A percentile compares a stretch with the other conserved stretches of the same genome.
Conservation (phyloP, 83 land plant genomes). For the Picea mariana region DNA sequence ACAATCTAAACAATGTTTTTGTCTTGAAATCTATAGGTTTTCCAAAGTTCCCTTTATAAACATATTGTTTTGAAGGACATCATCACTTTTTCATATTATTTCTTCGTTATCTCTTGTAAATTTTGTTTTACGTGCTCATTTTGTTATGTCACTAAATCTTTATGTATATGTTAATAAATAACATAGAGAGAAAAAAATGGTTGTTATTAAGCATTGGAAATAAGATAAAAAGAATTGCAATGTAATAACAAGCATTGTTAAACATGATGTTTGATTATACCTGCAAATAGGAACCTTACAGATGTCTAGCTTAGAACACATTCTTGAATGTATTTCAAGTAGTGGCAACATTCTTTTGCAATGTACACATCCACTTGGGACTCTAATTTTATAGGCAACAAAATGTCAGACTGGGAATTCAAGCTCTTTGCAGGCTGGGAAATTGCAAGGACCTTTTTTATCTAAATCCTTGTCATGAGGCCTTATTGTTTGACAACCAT, state of each 20-base stretch:
- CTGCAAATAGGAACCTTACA: slow-evolving; percentile 97
- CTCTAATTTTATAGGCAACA: slow-evolving; percentile 65
- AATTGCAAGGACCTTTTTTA: slow-evolving; percentile 54
- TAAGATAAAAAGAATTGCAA: neutral
- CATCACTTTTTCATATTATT: too few species aligned
- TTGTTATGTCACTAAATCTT: too few species aligned
- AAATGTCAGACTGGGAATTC: slow-evolving; percentile 89
- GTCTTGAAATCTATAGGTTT: too few species aligned
- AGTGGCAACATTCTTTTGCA: slow-evolving; percentile 99
- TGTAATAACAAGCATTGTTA: neutral
- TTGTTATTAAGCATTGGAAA: too few species aligned
- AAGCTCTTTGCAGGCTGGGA: slow-evolving; percentile 85
- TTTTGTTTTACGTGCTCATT: too few species aligned
- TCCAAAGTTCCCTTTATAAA: too few species aligned
- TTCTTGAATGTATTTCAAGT: slow-evolving; percentile 83
- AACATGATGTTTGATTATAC: slow-evolving; percentile 29
- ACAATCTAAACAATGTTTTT: too few species aligned
- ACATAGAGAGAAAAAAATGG: too few species aligned
- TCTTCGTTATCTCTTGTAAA: too few species aligned
- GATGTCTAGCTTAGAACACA: slow-evolving; percentile 58
- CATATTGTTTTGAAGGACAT: too few species aligned
- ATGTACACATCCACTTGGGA: slow-evolving; percentile 85
- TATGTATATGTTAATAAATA: too few species aligned
- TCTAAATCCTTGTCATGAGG: slow-evolving; percentile 75
- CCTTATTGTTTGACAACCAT: slow-evolving; percentile 95